phyloP scores from a whole-genome alignment of 805 yeast species.

The Pichia exigua region DNA sequence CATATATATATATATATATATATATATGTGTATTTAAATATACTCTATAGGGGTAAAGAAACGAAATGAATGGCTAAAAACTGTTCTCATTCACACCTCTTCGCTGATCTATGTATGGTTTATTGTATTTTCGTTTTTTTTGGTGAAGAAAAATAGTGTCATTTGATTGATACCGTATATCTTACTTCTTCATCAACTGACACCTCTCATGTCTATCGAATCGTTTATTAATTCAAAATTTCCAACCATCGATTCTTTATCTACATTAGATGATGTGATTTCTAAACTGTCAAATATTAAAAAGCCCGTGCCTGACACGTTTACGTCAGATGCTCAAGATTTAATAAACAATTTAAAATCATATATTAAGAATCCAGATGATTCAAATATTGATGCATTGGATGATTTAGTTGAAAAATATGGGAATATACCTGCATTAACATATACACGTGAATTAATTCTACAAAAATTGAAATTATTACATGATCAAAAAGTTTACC shows the following conservation, averaged over 20 bases:
- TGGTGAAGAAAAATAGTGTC: too few species aligned
- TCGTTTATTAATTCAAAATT: neutral
- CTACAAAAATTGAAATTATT: conserved; percentile 6
- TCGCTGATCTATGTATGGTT: too few species aligned
- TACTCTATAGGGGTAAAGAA: too few species aligned
- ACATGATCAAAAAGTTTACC: neutral
- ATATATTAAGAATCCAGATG: neutral
- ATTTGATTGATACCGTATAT: too few species aligned
- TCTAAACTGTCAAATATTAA: neutral
- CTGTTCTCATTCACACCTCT: too few species aligned
- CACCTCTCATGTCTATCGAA: neutral
- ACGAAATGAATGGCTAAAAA: too few species aligned
- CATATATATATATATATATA: too few species aligned
- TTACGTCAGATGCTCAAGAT: neutral
- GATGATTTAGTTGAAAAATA: conserved; percentile 3
- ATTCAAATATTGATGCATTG: neutral
- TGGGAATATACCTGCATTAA: conserved; percentile 10
- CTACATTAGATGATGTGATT: neutral
- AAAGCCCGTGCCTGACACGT: neutral
- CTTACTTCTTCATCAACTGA: too few species aligned
- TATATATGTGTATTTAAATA: too few species aligned
- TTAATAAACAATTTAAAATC: neutral
- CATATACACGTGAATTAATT: conserved; percentile 9
- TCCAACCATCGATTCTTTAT: neutral
- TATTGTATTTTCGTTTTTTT: too few species aligned